Base-by-base conservation (phyloP, 1,284 basidiomycete genomes). In the Ustilago trichophora region DNA sequence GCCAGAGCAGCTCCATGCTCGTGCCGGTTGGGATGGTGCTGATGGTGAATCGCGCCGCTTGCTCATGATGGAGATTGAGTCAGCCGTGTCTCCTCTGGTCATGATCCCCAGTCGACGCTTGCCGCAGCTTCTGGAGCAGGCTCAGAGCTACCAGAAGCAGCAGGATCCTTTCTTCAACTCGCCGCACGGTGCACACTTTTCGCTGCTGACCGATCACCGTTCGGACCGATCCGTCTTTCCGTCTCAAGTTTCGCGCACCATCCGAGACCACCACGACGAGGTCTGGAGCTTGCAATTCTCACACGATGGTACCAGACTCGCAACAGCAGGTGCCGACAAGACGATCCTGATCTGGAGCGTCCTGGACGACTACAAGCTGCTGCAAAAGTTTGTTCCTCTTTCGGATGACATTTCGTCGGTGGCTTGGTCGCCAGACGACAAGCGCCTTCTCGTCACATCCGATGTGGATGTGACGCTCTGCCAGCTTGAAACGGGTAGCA, bases 201-300 rank as follows among this genome's bases (percentile, higher is more conserved):
- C 93, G 11, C 84, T 98, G 34, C 92, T 94, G 75, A 86, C 86
- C 44, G 92, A 98, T 80, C 92, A 96, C 81, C 83, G 85, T 37
- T 94, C 93, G 82, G 87, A 89, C 65, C 87, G 89, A 75, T 68
- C 71, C 9, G 86, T 87, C 33, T 98, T 98, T 83, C 95, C 95
- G 11, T 92, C 92, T 2, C 89, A 90, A 21, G 64, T 68, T 0
- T 60, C 56, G n/a, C 54, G 42, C 16, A 89, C 93, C 34, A 84
- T 98, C 40, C 86, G 88, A 34, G 91, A 89, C 26, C 95, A 98
- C 82, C 86, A 85, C 12, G 92, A 97, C 78, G 93, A 98, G 81
- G 93, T 98, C 12, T 98, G 95, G 94, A 88, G 91, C 75, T 83
- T 98, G 60, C 90, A 90, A 78, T 98, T 94, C 91, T 96, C 93